phyloP scores from a whole-genome alignment of 345 rosid species.

The Aquilaria yunnanensis region DNA sequence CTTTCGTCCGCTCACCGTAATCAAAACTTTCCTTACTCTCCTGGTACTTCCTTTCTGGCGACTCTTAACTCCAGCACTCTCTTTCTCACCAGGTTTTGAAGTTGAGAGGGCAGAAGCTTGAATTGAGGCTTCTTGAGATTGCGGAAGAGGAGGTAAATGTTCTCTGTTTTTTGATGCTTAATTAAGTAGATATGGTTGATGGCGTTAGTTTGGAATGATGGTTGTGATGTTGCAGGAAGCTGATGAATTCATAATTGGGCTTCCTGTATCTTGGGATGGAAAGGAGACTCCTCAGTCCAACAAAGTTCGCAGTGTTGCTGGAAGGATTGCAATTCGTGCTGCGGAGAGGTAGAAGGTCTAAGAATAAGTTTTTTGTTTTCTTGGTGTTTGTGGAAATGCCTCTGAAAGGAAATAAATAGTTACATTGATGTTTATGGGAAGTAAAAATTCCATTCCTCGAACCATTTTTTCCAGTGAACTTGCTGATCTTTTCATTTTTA shows the following conservation, averaged over 20 bases:
- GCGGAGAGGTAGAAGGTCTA: slow-evolving; percentile 49
- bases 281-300: slow-evolving; percentile 80
- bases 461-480: not conserved
- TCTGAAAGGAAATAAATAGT: no score
- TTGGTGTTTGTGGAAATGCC: slow-evolving; percentile 1
- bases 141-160: slow-evolving; percentile 57
- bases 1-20: slow-evolving; percentile 69
- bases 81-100: slow-evolving; percentile 49
- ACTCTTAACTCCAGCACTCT: not conserved
- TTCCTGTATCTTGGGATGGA: slow-evolving; percentile 76
- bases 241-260: slow-evolving; percentile 81
- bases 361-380: not conserved
- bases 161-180: not conserved
- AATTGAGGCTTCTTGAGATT: slow-evolving; percentile 50
- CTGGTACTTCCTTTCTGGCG: not conserved
- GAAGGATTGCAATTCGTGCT: slow-evolving; percentile 69
- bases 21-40: not conserved
- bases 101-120: slow-evolving; percentile 80
- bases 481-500: slow-evolving; percentile 1
- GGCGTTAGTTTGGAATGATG: not conserved
- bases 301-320: slow-evolving; percentile 77
- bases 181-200: not conserved
- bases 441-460: not conserved
- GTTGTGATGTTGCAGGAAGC: slow-evolving; percentile 40
- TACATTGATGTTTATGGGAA: not conserved